Percentiles rank a stretch among this genome's conserved stretches.
Evolutionary conservation across 177 flowering plant genomes (phyloP).

Genomic region (Vitis hybrid): DNA sequence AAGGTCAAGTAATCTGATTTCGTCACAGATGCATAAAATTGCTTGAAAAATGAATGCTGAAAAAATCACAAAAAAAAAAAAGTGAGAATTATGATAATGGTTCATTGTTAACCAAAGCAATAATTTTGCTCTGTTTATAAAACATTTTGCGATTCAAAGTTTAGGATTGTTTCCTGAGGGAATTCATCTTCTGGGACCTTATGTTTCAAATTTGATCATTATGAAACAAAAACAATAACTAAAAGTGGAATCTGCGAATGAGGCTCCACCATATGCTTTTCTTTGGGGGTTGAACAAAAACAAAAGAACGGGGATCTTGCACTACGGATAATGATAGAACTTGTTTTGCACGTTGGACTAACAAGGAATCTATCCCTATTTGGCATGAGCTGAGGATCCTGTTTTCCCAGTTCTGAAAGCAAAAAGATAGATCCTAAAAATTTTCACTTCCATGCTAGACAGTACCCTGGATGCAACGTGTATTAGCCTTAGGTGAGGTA

Average conservation of each 20-base stretch:
- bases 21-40: slow-evolving; percentile 76
- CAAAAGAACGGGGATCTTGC: too few relatives aligned
- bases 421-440: too few relatives aligned
- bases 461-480: too few relatives aligned
- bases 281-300: too few relatives aligned
- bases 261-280: too few relatives aligned
- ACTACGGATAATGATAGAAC: too few relatives aligned
- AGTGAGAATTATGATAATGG: slow-evolving; percentile 7
- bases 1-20: slow-evolving; percentile 74
- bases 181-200: background rate
- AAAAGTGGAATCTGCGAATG: background rate
- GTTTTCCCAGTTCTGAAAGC: too few relatives aligned
- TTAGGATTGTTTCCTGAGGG: background rate
- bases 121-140: background rate
- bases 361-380: too few relatives aligned
- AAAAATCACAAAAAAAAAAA: slow-evolving; percentile 1
- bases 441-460: too few relatives aligned
- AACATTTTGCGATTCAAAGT: background rate
- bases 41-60: slow-evolving; percentile 76
- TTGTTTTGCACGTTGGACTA: too few relatives aligned
- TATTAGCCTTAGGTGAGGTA: too few relatives aligned
- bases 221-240: background rate
- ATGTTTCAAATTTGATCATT: background rate
- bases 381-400: too few relatives aligned
- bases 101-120: background rate